Conservation (phyloP, 225 moss, liverwort and hornwort genomes). For the Pseudisothecium myosuroides region DNA sequence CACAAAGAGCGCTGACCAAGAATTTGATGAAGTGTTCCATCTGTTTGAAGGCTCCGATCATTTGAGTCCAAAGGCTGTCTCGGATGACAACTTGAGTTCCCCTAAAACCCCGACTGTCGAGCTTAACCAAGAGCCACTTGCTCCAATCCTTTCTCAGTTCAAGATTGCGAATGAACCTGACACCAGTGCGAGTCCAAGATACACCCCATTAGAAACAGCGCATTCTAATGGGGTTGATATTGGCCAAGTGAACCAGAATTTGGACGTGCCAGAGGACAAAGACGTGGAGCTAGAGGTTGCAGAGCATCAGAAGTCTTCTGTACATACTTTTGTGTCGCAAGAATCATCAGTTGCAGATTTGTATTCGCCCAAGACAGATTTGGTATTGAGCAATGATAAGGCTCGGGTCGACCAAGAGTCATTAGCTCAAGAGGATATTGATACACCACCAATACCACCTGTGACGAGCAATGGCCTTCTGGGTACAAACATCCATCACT, state of each 20-base stretch:
- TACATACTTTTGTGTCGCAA: not conserved
- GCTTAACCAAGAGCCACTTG: not conserved
- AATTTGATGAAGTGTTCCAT: conserved; percentile 15
- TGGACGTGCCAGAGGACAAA: not conserved
- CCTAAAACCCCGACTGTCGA: not conserved
- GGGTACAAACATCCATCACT: not conserved
- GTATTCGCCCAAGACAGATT: not conserved
- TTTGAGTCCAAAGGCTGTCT: not conserved
- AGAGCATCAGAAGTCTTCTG: not conserved
- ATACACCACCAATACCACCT: not conserved
- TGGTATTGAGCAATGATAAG: not conserved
- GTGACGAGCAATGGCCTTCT: not conserved
- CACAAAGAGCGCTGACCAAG: not conserved
- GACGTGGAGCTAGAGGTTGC: not conserved
- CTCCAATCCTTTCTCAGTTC: not conserved
- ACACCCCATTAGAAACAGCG: not conserved
- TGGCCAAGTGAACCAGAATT: not conserved
- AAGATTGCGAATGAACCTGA: not conserved
- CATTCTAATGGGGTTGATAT: not conserved
- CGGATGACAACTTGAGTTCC: not conserved
- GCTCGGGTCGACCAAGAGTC: not conserved
- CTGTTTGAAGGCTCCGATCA: not conserved
- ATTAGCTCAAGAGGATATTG: not conserved
- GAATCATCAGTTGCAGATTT: not conserved
- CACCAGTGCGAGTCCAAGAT: not conserved